Conservation (phyloP, 2,329 filamentous ascomycete species). For the Aspergillus intermedius region DNA sequence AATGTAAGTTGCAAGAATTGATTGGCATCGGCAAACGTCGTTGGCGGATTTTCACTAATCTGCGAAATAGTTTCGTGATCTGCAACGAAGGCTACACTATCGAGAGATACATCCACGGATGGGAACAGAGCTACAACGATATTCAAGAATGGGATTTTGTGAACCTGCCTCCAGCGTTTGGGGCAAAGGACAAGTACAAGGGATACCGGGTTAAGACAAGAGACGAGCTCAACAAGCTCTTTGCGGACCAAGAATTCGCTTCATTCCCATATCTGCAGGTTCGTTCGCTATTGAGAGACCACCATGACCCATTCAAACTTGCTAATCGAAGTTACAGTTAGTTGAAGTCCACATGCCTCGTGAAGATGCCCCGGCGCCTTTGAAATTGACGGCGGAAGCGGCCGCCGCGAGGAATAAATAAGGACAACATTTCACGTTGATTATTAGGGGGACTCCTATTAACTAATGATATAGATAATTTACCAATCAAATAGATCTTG, state of each 20-base stretch:
- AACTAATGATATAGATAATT: too few species aligned
- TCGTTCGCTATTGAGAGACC: slow-evolving; percentile 7
- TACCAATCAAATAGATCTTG: neutral
- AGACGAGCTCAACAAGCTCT: slow-evolving; percentile 59
- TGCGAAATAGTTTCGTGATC: slow-evolving; percentile 56
- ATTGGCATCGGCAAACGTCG: neutral
- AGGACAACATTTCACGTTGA: neutral
- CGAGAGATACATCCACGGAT: slow-evolving; percentile 80
- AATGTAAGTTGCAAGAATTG: slow-evolving; percentile 49
- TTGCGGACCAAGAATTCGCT: slow-evolving; percentile 57
- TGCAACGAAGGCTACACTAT: slow-evolving; percentile 88
- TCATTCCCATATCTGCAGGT: slow-evolving; percentile 45
- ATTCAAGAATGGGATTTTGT: slow-evolving; percentile 69
- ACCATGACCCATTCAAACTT: neutral
- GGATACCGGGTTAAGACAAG: slow-evolving; percentile 65
- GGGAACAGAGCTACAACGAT: slow-evolving; percentile 74
- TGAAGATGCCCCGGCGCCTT: slow-evolving; percentile 65
- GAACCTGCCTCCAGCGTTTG: slow-evolving; percentile 62
- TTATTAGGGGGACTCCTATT: neutral
- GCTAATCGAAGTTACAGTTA: slow-evolving; percentile 50
- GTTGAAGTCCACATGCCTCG: slow-evolving; percentile 77
- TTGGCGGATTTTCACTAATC: slow-evolving; percentile 27
- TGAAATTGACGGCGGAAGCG: slow-evolving; percentile 65
- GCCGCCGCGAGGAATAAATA: slow-evolving; percentile 59
- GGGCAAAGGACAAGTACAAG: slow-evolving; percentile 52